These are phyloP conservation scores for Leucocoprinus sp. DNA, from an alignment of 768 basidiomycete genomes.

Conservation along the genomic window DNA sequence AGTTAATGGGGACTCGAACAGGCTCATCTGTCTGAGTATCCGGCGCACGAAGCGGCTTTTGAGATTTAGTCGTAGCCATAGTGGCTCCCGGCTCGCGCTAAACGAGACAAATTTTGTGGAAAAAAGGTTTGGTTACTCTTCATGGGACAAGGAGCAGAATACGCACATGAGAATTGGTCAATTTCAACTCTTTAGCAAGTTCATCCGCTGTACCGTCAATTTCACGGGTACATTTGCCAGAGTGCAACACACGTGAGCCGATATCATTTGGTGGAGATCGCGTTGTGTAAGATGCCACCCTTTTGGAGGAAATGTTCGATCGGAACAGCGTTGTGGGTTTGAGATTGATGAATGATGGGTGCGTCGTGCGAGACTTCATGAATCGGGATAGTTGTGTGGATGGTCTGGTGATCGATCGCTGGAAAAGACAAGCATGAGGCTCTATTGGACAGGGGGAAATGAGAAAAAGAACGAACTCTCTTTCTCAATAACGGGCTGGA, in stretches of 20 bases:
- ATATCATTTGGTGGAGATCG: constrained; percentile 15
- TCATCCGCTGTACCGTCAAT: constrained; percentile 20
- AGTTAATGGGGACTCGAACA: neutral
- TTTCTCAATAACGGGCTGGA: constrained; percentile 32
- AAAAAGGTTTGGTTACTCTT: neutral
- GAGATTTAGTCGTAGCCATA: neutral
- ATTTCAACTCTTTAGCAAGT: constrained; percentile 15
- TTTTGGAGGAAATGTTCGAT: constrained; percentile 25
- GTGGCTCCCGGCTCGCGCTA: neutral
- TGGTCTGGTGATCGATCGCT: constrained; percentile 24
- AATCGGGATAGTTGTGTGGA: constrained; percentile 28
- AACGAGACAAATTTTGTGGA: neutral
- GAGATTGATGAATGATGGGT: constrained; percentile 28
- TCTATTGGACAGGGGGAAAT: neutral
- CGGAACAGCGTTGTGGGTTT: constrained; percentile 24
- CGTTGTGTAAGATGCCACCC: constrained; percentile 16
- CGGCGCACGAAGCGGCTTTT: neutral
- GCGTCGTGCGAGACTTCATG: constrained; percentile 29
- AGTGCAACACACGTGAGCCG: constrained; percentile 15
- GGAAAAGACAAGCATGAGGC: neutral
- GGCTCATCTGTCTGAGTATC: neutral
- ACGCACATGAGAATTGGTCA: constrained; percentile 7
- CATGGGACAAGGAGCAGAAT: neutral
- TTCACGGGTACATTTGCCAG: constrained; percentile 17
- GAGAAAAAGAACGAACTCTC: constrained; percentile 20